Percentiles rank a stretch among this genome's conserved stretches.
These are phyloP conservation scores for Pelargonium nanum DNA, from an alignment of 345 rosid species.

Conservation along the genomic window DNA sequence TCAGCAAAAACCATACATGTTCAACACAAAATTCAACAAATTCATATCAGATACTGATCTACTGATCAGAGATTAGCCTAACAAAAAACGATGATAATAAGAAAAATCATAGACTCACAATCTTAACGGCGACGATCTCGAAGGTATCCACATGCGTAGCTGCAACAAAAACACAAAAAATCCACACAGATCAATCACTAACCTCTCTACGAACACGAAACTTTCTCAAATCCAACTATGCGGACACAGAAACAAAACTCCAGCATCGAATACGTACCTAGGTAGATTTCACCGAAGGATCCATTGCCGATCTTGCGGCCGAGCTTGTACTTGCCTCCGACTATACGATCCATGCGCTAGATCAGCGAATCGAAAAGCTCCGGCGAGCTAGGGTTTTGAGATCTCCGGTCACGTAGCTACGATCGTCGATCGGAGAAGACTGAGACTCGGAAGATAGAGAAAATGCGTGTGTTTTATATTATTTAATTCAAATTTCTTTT, in stretches of 20 bases:
- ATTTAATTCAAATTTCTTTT: too few species aligned
- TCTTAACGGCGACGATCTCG: slow-evolving; percentile 90
- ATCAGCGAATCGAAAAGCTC: neutral
- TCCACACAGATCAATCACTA: slow-evolving; percentile 5
- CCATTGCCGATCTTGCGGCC: slow-evolving; percentile 98
- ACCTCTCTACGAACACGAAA: neutral
- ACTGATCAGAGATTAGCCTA: neutral
- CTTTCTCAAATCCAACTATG: neutral
- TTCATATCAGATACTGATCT: slow-evolving; percentile 7
- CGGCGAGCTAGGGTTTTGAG: neutral
- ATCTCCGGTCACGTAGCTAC: neutral
- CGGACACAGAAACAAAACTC: neutral
- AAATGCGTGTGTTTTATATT: too few species aligned
- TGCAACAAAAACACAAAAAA: slow-evolving; percentile 20
- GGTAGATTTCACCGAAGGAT: slow-evolving; percentile 97
- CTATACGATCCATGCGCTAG: slow-evolving; percentile 8
- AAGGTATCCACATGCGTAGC: slow-evolving; percentile 83
- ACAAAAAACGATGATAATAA: neutral
- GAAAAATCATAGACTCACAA: slow-evolving; percentile 44
- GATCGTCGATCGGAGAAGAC: too few species aligned
- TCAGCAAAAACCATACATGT: neutral
- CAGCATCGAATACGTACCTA: slow-evolving; percentile 57
- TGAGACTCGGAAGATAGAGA: too few species aligned
- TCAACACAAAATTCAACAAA: neutral
- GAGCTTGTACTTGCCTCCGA: slow-evolving; percentile 80